Evolutionary conservation across 1,284 basidiomycete genomes (phyloP), one percentile per base, ranked within the genome.

Genomic region (Ganoderma meredithae): DNA sequence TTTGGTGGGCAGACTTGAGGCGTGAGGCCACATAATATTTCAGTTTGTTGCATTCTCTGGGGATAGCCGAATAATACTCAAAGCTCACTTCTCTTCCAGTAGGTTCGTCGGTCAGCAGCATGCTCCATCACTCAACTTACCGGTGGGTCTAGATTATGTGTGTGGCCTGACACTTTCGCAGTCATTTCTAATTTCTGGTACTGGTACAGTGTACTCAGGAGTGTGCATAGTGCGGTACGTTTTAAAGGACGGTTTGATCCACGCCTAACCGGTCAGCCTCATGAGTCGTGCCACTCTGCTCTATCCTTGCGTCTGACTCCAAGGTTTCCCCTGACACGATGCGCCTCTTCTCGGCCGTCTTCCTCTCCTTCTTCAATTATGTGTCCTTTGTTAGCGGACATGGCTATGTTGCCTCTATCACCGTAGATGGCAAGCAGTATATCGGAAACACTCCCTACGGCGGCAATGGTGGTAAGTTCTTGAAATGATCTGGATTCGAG

Each of bases 351-450:
- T 33, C 55, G 55, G 33, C 33, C 64, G 33, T 17, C 65, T 64
- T 72, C 56, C 31, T 75, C 55, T 68, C 71, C 43, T 1, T 75
- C 49, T 71, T 80, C 60, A 70, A 76, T 13, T 62, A 67, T 1
- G 62, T 74, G 13, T 75, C 79, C 33, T 69, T 65, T 60, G 87
- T 84, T 52, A 79, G 81, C 22, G 89, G 87, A 3, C 91, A 93
- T 70, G 91, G 91, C 22, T 87, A 84, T 75, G 78, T 93, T 47
- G 75, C 79, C 58, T 73, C 79, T 55, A 78, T 93, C 61, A 80
- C 80, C 62, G 85, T 91, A 71, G 86, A 89, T 63, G 88, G 88
- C 64, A 85, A 83, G 70, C 70, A 73, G 7, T 92, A 83, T 81
- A 69, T 74, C 52, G 91, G 91, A 64, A 86, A 89, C 75, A 73